These are phyloP conservation scores for Myriosclerotinia scirpicola DNA, from an alignment of 2,329 filamentous ascomycete species.

Conservation along the genomic window DNA sequence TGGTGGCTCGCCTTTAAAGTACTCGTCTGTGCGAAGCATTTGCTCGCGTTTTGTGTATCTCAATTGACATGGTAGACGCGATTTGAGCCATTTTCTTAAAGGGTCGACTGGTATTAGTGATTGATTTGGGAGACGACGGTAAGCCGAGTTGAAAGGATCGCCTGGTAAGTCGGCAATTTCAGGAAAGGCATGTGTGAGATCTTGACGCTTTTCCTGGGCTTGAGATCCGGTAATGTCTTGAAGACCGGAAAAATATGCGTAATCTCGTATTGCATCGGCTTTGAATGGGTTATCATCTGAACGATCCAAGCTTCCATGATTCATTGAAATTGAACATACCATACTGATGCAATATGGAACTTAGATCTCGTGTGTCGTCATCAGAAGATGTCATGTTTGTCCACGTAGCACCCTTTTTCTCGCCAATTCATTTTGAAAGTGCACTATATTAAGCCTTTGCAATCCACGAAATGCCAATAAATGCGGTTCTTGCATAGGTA, in stretches of 20 bases:
- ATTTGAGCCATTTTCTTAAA: not conserved
- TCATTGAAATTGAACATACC: not conserved
- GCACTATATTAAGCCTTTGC: not conserved
- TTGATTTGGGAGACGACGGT: not conserved
- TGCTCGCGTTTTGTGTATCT: not conserved
- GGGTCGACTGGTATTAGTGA: not conserved
- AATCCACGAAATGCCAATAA: not conserved
- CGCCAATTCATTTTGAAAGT: not conserved
- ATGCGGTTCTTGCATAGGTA: not conserved
- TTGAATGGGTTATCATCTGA: not conserved
- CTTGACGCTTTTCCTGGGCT: not conserved
- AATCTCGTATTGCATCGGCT: constrained; percentile 12
- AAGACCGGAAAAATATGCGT: not conserved
- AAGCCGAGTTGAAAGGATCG: not conserved
- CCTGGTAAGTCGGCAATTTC: not conserved
- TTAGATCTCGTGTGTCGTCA: not conserved
- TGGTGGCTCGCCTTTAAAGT: not conserved
- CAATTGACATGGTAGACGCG: not conserved
- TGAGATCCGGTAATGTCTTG: not conserved
- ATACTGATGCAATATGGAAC: not conserved
- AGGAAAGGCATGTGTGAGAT: constrained; percentile 4
- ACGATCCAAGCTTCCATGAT: not conserved
- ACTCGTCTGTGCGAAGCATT: not conserved
- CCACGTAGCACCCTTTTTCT: not conserved
- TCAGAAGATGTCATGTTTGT: not conserved